Conservation (phyloP, 441 rosid species). For the Populus hybrid region DNA sequence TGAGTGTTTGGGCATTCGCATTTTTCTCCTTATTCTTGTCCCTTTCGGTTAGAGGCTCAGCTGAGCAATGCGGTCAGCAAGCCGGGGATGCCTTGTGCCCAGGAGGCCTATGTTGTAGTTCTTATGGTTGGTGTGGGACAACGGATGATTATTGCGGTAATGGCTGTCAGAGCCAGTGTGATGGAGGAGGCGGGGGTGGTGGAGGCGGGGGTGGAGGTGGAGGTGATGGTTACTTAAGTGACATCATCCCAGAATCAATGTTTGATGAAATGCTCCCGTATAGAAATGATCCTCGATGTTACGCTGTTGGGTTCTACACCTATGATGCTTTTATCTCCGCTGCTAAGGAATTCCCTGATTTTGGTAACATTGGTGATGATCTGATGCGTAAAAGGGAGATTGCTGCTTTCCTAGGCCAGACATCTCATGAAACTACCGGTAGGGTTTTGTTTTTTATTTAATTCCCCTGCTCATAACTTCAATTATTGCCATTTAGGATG, state of each 20-base stretch:
- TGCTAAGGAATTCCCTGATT: conserved; percentile 39
- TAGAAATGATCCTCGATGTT: conserved; percentile 44
- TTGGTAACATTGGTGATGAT: conserved; percentile 46
- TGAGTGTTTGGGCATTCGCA: conserved; percentile 18
- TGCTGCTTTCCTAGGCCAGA: conserved; percentile 69
- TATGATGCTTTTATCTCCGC: conserved; percentile 55
- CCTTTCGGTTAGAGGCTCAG: conserved; percentile 22
- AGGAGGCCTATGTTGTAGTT: conserved; percentile 50
- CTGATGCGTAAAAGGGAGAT: conserved; percentile 42
- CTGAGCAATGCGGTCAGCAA: conserved; percentile 54
- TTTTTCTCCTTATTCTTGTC: conserved; percentile 12
- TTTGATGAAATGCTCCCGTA: conserved; percentile 50
- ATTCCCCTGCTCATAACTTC: background rate
- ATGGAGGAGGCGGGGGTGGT: conserved; percentile 5
- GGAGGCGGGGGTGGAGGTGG: conserved; percentile 11
- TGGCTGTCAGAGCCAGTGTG: conserved; percentile 60
- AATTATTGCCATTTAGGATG: background rate
- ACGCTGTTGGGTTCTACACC: conserved; percentile 46
- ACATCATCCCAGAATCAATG: conserved; percentile 30
- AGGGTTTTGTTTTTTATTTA: background rate
- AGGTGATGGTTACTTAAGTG: conserved; percentile 4
- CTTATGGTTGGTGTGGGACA: conserved; percentile 49
- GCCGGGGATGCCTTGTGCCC: conserved; percentile 50
- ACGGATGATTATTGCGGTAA: conserved; percentile 32
- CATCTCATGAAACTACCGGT: conserved; percentile 64